Evolutionary conservation across 768 basidiomycete species (phyloP).

Genomic region (Pisolithus microcarpus): DNA sequence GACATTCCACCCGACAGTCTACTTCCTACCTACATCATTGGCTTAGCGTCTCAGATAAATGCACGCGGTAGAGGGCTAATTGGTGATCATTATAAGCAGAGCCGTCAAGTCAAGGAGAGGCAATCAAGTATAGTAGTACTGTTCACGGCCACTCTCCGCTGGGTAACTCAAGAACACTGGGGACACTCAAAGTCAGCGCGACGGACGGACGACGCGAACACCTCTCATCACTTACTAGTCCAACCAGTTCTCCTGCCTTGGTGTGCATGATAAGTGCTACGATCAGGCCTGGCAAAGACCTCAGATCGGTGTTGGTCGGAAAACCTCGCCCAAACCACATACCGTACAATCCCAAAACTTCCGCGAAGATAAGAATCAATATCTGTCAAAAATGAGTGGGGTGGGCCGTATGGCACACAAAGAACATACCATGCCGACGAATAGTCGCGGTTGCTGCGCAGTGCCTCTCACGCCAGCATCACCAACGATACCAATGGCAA

Average conservation of each 20-base stretch:
- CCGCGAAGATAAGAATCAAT: conserved; percentile 95
- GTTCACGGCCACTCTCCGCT: conserved; percentile 4
- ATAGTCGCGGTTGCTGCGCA: conserved; percentile 90
- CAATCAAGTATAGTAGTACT: neutral
- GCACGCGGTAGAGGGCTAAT: neutral
- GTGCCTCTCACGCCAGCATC: conserved; percentile 98
- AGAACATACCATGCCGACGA: conserved; percentile 79
- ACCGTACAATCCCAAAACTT: conserved; percentile 91
- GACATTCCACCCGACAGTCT: no score
- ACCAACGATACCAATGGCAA: conserved; percentile 97
- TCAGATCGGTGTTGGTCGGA: neutral
- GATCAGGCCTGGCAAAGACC: conserved; percentile 53
- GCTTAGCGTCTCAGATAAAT: no score
- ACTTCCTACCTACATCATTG: no score
- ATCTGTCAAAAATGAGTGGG: conserved; percentile 43
- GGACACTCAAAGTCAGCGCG: neutral
- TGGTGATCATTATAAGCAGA: neutral
- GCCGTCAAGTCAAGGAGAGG: neutral
- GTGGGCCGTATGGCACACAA: neutral
- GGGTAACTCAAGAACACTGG: conserved; percentile 19
- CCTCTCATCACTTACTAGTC: conserved; percentile 9
- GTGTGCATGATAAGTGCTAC: conserved; percentile 97
- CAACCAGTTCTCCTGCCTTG: conserved; percentile 32
- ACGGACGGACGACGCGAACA: neutral
- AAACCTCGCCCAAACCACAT: conserved; percentile 4